Evolutionary conservation across 2,329 filamentous ascomycete species (phyloP), one percentile per base, ranked within the genome.

Genomic region (Xylaria sp.): DNA sequence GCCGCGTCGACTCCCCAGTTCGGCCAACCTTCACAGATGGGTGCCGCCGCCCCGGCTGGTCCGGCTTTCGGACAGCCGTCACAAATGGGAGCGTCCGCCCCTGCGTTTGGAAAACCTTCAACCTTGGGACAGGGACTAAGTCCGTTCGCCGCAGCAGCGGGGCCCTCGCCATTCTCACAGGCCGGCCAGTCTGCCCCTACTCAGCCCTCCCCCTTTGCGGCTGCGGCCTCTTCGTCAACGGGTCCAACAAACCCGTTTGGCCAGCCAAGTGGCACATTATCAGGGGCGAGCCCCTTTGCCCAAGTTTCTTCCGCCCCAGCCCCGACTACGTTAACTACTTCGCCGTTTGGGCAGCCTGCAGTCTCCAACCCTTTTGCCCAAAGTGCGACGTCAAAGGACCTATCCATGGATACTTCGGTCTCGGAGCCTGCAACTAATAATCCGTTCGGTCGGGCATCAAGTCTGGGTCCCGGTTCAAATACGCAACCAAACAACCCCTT

Each of bases 101-200:
- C 32, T 1, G 79, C 80, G 1, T 84, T 84, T 65, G 81, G 82
- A n/a, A 75, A 80, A 51, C 64, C 79, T 9, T 78, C 69, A 60
- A 50, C 71, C 54, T 27, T 80, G 59, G 75, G 73, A 4, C 21
- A 27, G 78, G 44, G 78, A 77, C 4, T 74, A 75, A 60, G 74
- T 57, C 79, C 78, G 4, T 80, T 80, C 48, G 71, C 71, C 13
- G 71, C 64, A 25, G 25, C 71, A 29, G 44, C 65, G 1, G 68
- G 57, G 5, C 60, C 75, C n/a, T 76, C 77, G 16, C 76, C 75
- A 0, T 81, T 82, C 66, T 74, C 77, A 0, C 77, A 80, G 64
- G 65, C 78, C 35, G 70, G 76, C 18, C 75, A 77, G 32, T 70
- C 73, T 40, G 73, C 79, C 1, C 83, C 84, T 60, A 82, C 79